Conservation (phyloP, 2,329 filamentous ascomycete genomes). For the Ceratocystis diversiconidia region DNA sequence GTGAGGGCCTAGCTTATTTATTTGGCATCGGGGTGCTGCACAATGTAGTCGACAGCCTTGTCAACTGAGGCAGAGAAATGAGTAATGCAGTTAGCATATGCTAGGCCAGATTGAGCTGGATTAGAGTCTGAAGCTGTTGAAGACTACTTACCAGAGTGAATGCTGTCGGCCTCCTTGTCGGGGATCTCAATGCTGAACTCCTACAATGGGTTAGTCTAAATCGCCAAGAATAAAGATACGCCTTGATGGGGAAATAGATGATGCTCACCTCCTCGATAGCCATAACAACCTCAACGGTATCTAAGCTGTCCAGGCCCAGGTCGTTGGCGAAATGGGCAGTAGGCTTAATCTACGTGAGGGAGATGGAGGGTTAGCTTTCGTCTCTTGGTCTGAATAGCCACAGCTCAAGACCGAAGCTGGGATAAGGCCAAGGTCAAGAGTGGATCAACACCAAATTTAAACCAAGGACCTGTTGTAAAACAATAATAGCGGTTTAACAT, state of each 20-base stretch:
- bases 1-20: slow-evolving; percentile 24
- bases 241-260: background rate
- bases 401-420: background rate
- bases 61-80: slow-evolving; percentile 45
- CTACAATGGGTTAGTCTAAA: slow-evolving; percentile 20
- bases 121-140: background rate
- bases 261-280: slow-evolving; percentile 80
- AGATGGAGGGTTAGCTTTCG: background rate
- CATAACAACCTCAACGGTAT: slow-evolving; percentile 99
- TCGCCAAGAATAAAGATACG: background rate
- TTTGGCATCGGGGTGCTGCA: slow-evolving; percentile 82
- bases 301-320: slow-evolving; percentile 89
- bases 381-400: background rate
- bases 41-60: slow-evolving; percentile 88
- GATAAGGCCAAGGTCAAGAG: background rate
- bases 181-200: slow-evolving; percentile 87
- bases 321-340: slow-evolving; percentile 91
- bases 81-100: background rate
- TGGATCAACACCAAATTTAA: too few species aligned
- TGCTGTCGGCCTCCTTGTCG: slow-evolving; percentile 88
- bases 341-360: slow-evolving; percentile 52
- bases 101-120: background rate
- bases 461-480: background rate
- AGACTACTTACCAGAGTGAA: slow-evolving; percentile 68
- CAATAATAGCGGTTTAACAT: slow-evolving; percentile 24